Base-by-base conservation (phyloP, 768 basidiomycete genomes). In the Tubosaeta brunneosetosa region DNA sequence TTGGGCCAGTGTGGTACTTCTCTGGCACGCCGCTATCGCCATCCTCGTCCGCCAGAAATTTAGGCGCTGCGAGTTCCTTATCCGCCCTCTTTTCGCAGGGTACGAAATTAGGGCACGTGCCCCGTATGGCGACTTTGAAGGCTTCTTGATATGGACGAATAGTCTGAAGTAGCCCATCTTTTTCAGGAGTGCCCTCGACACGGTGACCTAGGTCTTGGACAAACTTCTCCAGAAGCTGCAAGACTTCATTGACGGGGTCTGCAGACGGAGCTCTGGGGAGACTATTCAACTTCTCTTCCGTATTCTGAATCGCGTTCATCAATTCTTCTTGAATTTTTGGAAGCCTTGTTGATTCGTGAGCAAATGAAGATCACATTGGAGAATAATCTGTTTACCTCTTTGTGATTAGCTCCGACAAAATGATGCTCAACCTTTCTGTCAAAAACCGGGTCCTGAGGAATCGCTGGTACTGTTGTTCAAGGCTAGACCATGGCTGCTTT, bases 311-410 rank as follows among this genome's bases (percentile, higher is more conserved):
- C 1, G 76, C 66, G 0, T 63, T 68, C 22, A 77, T 73, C 26
- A 88, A 66, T 53, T 88, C 85, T 1, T 79, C 72, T 46, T 81
- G 78, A 10, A 88, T 81, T 52, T 78, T 68, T 0, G 87, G 86
- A 0, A 89, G 72, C 40, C 88, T 89, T 49, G 17, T 7, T 16
- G 16, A 9, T 40, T 19, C 27, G 17, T 58, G 6, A 55, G 52
- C 17, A 52, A 52, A 12, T 16, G 11, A n/a, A 50, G 7, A 7
- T 10, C 11, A 34, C 42, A 3, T 9, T 17, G 4, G n/a, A n/a
- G 7, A 25, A n/a, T 8, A 17, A 25, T 26, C 19, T 19, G 65
- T 71, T 3, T 49, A 85, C 88, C 83, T 70, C 56, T 80, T 81
- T 0, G 76, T 67, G 34, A 89, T 85, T 3, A 86, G 66, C 27